Conservation (phyloP, 31 red algal species). For the Odonthalia washingtoniensis region DNA sequence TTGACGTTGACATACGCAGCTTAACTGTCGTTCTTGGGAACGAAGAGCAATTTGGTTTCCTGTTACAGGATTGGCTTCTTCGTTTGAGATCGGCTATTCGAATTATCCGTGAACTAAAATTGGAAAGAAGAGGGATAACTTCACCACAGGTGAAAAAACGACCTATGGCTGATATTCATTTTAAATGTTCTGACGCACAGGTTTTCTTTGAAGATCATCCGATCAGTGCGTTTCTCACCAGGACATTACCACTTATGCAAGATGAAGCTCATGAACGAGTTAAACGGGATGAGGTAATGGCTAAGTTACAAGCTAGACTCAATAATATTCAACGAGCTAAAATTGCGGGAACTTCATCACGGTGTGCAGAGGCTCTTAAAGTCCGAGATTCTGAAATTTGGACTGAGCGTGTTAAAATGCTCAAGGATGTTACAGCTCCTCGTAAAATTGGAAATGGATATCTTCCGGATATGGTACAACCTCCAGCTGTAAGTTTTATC, state of each 20-base stretch:
- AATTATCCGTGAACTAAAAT: slow-evolving; percentile 29
- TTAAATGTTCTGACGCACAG: slow-evolving; percentile 53
- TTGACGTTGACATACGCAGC: slow-evolving; percentile 52
- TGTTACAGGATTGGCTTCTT: slow-evolving; percentile 77
- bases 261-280: slow-evolving; percentile 76
- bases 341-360: slow-evolving; percentile 57
- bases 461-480: slow-evolving; percentile 47
- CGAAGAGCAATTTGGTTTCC: slow-evolving; percentile 69
- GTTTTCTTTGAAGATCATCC: slow-evolving; percentile 76
- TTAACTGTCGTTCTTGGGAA: slow-evolving; percentile 49
- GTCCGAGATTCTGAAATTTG: slow-evolving; percentile 68
- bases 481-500: slow-evolving; percentile 50
- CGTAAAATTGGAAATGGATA: slow-evolving; percentile 54
- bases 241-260: slow-evolving; percentile 77
- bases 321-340: slow-evolving; percentile 46
- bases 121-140: slow-evolving; percentile 29
- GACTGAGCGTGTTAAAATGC: slow-evolving; percentile 54
- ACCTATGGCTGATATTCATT: slow-evolving; percentile 67
- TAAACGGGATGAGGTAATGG: slow-evolving; percentile 65
- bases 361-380: slow-evolving; percentile 59
- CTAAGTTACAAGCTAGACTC: slow-evolving; percentile 36
- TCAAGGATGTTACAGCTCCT: slow-evolving; percentile 42
- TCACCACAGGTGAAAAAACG: slow-evolving; percentile 28
- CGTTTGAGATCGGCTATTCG: slow-evolving; percentile 60
- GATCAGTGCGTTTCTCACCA: slow-evolving; percentile 55